Evolutionary conservation across 257 asterid genomes (phyloP).

Genomic region (Ilex asprella): DNA sequence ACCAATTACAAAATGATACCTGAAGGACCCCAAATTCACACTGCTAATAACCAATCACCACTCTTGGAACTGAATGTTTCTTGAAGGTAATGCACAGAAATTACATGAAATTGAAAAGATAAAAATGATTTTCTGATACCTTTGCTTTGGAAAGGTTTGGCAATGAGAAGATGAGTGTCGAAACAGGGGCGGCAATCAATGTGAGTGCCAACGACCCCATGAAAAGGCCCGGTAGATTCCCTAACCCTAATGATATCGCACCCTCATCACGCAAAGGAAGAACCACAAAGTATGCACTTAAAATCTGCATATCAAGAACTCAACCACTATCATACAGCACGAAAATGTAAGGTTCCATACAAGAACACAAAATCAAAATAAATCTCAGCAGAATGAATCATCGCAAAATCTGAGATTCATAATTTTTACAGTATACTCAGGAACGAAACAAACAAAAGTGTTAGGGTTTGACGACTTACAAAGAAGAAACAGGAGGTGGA

Average conservation of each 20-base stretch:
- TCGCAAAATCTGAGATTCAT: not conserved
- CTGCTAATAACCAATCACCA: too few relatives aligned
- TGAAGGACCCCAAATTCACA: not conserved
- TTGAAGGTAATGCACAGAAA: too few relatives aligned
- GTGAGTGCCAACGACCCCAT: slow-evolving; percentile 85
- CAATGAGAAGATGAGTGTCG: slow-evolving; percentile 79
- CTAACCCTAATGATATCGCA: slow-evolving; percentile 89
- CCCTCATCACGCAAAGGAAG: slow-evolving; percentile 99
- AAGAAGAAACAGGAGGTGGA: slow-evolving; percentile 83
- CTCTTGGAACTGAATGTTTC: too few relatives aligned
- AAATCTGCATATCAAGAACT: slow-evolving; percentile 43
- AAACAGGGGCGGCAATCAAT: slow-evolving; percentile 82
- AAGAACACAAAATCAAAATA: too few relatives aligned
- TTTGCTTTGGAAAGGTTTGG: slow-evolving; percentile 90
- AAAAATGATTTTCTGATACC: slow-evolving; percentile 26
- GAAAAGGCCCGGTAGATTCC: slow-evolving; percentile 72
- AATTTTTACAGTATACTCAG: too few relatives aligned
- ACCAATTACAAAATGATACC: slow-evolving; percentile 12
- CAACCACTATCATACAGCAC: not conserved
- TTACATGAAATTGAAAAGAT: not conserved
- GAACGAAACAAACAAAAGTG: too few relatives aligned
- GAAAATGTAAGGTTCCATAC: not conserved
- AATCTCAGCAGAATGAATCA: not conserved
- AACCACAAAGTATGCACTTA: slow-evolving; percentile 94
- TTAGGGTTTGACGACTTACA: slow-evolving; percentile 27